Base-by-base conservation (phyloP, 306 rosid species). In the Luffa aegyptiaca region DNA sequence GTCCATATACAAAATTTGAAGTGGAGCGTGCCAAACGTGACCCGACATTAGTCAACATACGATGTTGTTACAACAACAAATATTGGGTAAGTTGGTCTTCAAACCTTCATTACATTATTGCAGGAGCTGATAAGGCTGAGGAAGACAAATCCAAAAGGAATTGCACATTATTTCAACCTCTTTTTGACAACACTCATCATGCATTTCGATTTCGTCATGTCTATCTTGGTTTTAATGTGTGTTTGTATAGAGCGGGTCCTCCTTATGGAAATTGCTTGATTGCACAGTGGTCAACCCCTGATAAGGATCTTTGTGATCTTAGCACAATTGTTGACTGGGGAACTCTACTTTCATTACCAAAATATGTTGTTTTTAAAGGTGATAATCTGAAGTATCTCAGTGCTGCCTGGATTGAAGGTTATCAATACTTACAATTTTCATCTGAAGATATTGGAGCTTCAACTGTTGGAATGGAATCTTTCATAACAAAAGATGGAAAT, bases 1-100 rank as follows among this genome's bases (percentile, higher is more conserved):
- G 46, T 21, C 80, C 70, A 8, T 52, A 37, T 14, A 44, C 70
- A 41, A 76, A 81, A 37, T 81, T 13, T 8, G 68, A 81, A 31
- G 0, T 81, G 16, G 59, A 81, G 68, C 26, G 0, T 14, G 41
- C 70, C 3, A 35, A 63, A 12, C 6, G 12, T 3, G 48, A 63
- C 20, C 10, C 70, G 1, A 1, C 41, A 1, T 14, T 63, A 1
- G 45, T 35, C 20, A 12, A 33, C 10, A 63, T 63, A 33, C 8
- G 10, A 63, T 63, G 70, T 14, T 63, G 70, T 16, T 63, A 63
- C 45, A 63, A 36, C n/a, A 35, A 63, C 36, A 76, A 36, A n/a
- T 76, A 76, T 42, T 76, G 37, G 39, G 17, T 4, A 1, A 56
- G 13, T 0, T 5, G 2, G 2, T 0, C 18, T 39, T 10, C 37